Percentiles rank a stretch among this genome's conserved stretches.
These are phyloP conservation scores for Ramaria sp. DNA, from an alignment of 768 basidiomycete species.

Conservation along the genomic window DNA sequence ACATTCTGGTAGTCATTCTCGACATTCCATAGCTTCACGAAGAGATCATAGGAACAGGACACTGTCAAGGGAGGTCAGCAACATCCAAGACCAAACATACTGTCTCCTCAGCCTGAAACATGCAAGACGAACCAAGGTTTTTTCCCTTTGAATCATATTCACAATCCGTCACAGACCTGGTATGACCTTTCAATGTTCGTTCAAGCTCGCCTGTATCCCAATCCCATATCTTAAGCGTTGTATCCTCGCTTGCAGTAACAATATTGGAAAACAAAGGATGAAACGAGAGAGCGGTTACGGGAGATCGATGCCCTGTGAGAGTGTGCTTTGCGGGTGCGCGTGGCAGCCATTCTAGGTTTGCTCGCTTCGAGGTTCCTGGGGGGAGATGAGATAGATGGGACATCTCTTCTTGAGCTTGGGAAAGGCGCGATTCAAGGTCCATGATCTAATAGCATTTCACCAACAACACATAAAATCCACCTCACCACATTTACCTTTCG, in stretches of 20 bases:
- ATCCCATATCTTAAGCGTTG: slow-evolving; percentile 90
- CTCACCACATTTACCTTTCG: slow-evolving; percentile 61
- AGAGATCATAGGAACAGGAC: slow-evolving; percentile 78
- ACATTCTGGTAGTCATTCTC: slow-evolving; percentile 84
- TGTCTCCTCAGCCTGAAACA: not conserved
- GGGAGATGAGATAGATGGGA: slow-evolving; percentile 37
- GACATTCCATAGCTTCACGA: slow-evolving; percentile 89
- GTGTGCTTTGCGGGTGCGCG: slow-evolving; percentile 71
- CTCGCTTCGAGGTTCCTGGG: slow-evolving; percentile 18
- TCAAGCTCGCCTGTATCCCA: slow-evolving; percentile 95
- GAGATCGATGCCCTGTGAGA: slow-evolving; percentile 67
- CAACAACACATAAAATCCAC: not conserved
- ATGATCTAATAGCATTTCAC: slow-evolving; percentile 56
- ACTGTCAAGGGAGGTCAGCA: slow-evolving; percentile 19
- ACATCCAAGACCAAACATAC: slow-evolving; percentile 13
- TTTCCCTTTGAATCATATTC: slow-evolving; percentile 85
- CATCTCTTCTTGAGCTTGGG: slow-evolving; percentile 71
- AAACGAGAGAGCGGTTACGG: slow-evolving; percentile 72
- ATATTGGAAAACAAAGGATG: slow-evolving; percentile 79
- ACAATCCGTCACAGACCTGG: slow-evolving; percentile 77
- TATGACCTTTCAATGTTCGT: slow-evolving; percentile 85
- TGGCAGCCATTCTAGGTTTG: slow-evolving; percentile 78
- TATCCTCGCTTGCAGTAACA: slow-evolving; percentile 81
- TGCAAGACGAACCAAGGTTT: slow-evolving; percentile 47
- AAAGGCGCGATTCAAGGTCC: slow-evolving; percentile 80